Conservation (phyloP, 163 green algal genomes). For the Scenedesmus sp. region DNA sequence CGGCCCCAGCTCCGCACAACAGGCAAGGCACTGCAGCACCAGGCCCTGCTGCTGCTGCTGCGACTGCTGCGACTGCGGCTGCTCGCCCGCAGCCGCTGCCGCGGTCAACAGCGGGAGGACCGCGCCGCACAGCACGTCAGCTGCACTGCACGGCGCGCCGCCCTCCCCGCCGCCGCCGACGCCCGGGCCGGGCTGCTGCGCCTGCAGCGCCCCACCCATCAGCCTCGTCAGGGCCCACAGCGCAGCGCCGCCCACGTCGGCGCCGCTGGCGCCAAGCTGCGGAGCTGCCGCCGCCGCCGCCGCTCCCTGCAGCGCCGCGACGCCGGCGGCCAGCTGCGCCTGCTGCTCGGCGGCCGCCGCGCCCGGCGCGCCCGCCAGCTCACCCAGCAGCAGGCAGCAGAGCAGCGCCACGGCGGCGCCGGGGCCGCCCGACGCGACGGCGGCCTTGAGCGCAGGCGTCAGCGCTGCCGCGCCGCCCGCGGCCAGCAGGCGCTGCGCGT, state of each 20-base stretch:
- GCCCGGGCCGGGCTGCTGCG: background rate
- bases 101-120: background rate
- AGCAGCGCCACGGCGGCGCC: background rate
- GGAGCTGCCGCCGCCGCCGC: no score
- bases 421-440: background rate
- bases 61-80: constrained; percentile 13
- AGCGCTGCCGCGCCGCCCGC: background rate
- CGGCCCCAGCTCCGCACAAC: background rate
- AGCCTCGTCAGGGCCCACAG: background rate
- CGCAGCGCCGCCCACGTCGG: background rate
- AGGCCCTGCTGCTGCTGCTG: constrained; percentile 27
- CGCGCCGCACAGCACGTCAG: background rate
- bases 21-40: background rate
- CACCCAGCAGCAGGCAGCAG: no score
- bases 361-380: no score
- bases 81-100: background rate
- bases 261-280: no score
- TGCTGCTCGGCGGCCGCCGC: no score
- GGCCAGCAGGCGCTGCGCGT: background rate
- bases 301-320: no score
- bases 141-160: background rate
- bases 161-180: no score
- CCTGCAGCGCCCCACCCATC: background rate
- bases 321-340: no score
- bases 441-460: background rate